phyloP scores from a whole-genome alignment of 1,284 basidiomycete genomes.

The Trichosporon sp. region DNA sequence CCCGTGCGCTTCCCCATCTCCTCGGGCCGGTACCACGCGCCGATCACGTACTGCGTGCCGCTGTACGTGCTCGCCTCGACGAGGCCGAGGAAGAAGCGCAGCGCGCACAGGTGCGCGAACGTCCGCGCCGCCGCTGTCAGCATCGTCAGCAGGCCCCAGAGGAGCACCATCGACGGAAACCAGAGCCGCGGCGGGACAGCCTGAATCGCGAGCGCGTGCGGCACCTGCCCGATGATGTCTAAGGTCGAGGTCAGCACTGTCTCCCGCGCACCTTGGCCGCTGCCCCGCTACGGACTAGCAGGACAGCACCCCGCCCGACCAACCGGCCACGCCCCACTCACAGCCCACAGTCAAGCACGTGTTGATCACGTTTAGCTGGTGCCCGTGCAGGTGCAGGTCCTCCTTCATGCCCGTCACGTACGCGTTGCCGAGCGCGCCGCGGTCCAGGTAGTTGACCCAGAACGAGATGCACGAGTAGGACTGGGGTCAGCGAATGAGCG shows the following conservation, averaged over 20 bases:
- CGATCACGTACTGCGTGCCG: conserved; percentile 63
- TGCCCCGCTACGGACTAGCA: too few species aligned
- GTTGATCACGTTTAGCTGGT: conserved; percentile 1
- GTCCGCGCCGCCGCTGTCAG: conserved; percentile 20
- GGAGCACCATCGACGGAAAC: conserved; percentile 7
- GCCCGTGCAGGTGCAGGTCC: conserved; percentile 4
- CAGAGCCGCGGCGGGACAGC: not conserved
- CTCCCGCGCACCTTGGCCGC: too few species aligned
- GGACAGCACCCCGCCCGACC: too few species aligned
- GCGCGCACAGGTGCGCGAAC: conserved; percentile 59
- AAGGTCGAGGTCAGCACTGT: not conserved
- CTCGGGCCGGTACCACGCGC: conserved; percentile 41
- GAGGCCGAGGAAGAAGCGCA: conserved; percentile 69
- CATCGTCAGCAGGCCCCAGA: conserved; percentile 16
- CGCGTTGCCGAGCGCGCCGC: not conserved
- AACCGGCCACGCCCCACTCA: not conserved
- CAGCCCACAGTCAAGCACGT: conserved; percentile 10
- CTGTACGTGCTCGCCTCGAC: conserved; percentile 69
- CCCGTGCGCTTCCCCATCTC: conserved; percentile 17
- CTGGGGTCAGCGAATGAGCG: not conserved
- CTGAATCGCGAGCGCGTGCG: not conserved
- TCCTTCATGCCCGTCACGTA: conserved; percentile 15
- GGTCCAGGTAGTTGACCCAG: conserved; percentile 10
- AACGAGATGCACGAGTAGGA: conserved; percentile 4
- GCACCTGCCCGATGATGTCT: conserved; percentile 7